phyloP scores from a whole-genome alignment of 1,284 basidiomycete genomes.

The Tylopilus orsonianus region DNA sequence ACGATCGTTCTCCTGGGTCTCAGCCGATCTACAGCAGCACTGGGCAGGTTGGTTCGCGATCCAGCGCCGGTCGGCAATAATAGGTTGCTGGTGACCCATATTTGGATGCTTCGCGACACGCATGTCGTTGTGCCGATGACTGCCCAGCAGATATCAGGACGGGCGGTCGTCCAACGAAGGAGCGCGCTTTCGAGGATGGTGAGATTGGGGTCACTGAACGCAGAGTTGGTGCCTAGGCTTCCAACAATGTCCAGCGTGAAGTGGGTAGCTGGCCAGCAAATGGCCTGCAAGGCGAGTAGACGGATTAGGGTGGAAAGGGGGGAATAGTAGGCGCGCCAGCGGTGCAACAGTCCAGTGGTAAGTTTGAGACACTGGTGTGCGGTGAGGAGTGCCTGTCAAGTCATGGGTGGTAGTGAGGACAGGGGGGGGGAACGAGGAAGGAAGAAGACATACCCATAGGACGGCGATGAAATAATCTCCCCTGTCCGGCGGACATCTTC shows the following conservation, averaged over 20 bases:
- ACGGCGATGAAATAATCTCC: conserved; percentile 63
- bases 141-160: conserved; percentile 79
- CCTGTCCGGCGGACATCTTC: conserved; percentile 41
- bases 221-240: conserved; percentile 22
- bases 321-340: conserved; percentile 83
- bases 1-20: conserved; percentile 31
- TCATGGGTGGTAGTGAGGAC: not conserved
- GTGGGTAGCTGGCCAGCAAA: conserved; percentile 87
- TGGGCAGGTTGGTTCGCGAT: conserved; percentile 3
- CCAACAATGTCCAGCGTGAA: conserved; percentile 70
- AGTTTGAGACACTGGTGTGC: conserved; percentile 79
- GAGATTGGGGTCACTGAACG: conserved; percentile 20
- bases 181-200: conserved; percentile 27
- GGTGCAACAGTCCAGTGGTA: conserved; percentile 75
- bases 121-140: conserved; percentile 81
- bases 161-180: conserved; percentile 35
- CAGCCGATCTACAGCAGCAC: conserved; percentile 17
- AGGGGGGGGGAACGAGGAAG: not conserved
- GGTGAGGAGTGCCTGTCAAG: conserved; percentile 64
- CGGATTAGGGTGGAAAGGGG: conserved; percentile 80
- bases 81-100: conserved; percentile 85
- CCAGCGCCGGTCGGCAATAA: conserved; percentile 8
- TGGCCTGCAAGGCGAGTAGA: conserved; percentile 79
- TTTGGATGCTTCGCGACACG: conserved; percentile 68
- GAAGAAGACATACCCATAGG: conserved; percentile 56